Base-by-base conservation (phyloP, 176 grass and related monocot genomes). In the Aechmea fasciata region DNA sequence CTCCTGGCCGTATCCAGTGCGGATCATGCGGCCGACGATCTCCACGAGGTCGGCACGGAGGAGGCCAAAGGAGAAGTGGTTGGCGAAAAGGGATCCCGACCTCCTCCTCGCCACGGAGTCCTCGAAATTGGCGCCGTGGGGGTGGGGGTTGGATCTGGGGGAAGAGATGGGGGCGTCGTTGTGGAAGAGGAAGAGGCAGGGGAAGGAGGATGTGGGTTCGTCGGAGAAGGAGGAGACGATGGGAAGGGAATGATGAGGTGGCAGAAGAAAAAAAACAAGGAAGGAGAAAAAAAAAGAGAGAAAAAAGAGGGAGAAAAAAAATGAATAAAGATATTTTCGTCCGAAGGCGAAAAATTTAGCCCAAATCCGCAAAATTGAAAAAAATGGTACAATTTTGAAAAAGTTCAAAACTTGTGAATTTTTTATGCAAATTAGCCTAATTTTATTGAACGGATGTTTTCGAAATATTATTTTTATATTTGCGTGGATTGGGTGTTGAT, bases 21-120 rank as follows among this genome's bases (percentile, higher is more conserved):
- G 71, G 77, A 96, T 87, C 92, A 96, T 89, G 23, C 87, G 80
- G 29, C 76, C 65, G 11, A 88, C 92, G 63, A 96, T 92, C 69
- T 79, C 72, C 72, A 67, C 85, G 65, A 96, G 82, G 26, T 81
- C 14, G 52, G 79, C 83, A 0, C 57, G 11, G 47, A 96, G 78
- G 7, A 96, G 79, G 63, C 76, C 83, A 15, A 86, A 72, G 53
- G 81, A 88, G 78, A 89, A 77, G 75, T 88, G 76, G 11, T 88
- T 86, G 12, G 80, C 81, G 28, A 83, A 89, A 55, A 81, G 57
- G 17, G 77, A 87, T 9, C 70, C 81, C 69, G 76, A 11, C 80
- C 69, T 24, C 24, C 1, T 23, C 22, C 22, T 23, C 22, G 22
- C 22, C 22, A 1, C 22, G 68, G 63, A 75, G 62, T 75, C 85